Evolutionary conservation across 257 asterid genomes (phyloP), one percentile per base, ranked within the genome.

Genomic region (Fraxinus quadrangulata): DNA sequence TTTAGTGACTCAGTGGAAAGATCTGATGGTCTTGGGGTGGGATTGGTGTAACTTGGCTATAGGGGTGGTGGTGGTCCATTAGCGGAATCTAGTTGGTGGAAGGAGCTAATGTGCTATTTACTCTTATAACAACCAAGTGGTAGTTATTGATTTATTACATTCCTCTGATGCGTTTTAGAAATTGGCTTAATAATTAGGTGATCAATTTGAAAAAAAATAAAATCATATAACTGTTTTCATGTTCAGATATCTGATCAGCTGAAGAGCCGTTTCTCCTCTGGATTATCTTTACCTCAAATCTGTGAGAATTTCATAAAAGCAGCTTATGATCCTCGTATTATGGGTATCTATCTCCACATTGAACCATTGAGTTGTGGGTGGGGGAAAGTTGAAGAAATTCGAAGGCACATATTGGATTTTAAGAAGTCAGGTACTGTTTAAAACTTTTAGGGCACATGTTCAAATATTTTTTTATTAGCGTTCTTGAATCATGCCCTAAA

Each of bases 311-410:
- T 95, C 33, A 75, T 88, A 72, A 95, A 95, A 83, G 99, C 99
- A 73, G 97, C 99, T 49, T 91, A 95, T 75, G 99, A 95, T 89
- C 98, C 99, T 79, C 97, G 98, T 40, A 85, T 95, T 70, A 87
- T 92, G 79, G 99, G 99, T 82, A 82, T 93, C 68, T 95, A 91
- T 87, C 96, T 95, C 81, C 97, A 95, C 74, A 91, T 95, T 80
- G 99, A 93, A 82, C 91, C 90, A 5, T 84, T 95, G 89, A 85
- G 31, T 78, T 91, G 97, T 77, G 99, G 99, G 42, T 95, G 99
- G 99, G 99, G 97, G 16, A 95, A 93, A 84, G 96, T 88, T 78
- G 99, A 95, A 88, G 99, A 95, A 85, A 93, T 95, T 77, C 88
- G 90, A 77, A 91, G 99, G 88, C 98, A 95, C 75, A 66, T 95